phyloP scores from a whole-genome alignment of 2,329 filamentous ascomycete genomes.

The Penicillium sp. region DNA sequence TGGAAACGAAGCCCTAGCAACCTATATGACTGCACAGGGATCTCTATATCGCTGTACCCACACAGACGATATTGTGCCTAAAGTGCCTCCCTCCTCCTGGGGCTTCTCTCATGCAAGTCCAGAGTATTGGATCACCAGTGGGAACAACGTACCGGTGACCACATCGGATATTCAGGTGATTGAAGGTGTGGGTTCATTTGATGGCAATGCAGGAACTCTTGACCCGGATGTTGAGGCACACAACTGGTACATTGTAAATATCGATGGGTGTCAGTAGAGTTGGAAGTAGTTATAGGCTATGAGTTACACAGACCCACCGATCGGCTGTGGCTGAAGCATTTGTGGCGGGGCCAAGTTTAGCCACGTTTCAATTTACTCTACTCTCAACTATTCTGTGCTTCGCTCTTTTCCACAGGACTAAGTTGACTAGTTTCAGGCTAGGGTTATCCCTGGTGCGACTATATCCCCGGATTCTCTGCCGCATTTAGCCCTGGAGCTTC shows the following conservation, averaged over 20 bases:
- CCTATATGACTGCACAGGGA: constrained; percentile 36
- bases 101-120: constrained; percentile 37
- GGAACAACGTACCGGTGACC: constrained; percentile 26
- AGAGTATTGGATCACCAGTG: constrained; percentile 41
- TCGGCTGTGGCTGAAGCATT: constrained; percentile 5
- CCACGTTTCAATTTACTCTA: background rate
- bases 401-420: background rate
- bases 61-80: constrained; percentile 37
- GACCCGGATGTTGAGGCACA: constrained; percentile 28
- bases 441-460: background rate
- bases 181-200: constrained; percentile 27
- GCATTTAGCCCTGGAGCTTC: background rate
- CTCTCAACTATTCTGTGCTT: background rate
- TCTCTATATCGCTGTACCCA: constrained; percentile 38
- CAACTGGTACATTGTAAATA: constrained; percentile 31
- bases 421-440: background rate
- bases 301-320: background rate
- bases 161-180: constrained; percentile 31
- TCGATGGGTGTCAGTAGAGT: constrained; percentile 20
- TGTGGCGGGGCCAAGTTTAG: background rate
- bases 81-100: constrained; percentile 31
- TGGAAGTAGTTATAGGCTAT: background rate
- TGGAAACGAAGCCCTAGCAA: constrained; percentile 36
- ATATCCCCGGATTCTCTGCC: background rate
- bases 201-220: constrained; percentile 33